Base-by-base conservation (phyloP, 371 early-diverging fungal species). In the Cokeromyces recurvatus region DNA sequence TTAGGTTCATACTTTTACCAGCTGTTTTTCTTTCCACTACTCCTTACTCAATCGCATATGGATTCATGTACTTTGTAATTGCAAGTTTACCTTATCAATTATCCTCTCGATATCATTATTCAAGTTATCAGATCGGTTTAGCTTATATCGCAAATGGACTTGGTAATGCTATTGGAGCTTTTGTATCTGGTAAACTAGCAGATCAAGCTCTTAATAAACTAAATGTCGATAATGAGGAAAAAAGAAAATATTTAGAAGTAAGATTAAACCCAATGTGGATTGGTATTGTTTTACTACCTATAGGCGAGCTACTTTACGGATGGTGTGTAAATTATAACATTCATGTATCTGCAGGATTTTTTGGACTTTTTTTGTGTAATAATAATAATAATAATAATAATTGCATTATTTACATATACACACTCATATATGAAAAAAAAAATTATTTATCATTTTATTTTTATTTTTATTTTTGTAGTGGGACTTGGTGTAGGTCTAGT, bases 11-110 rank as follows among this genome's bases (percentile, higher is more conserved):
- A 19, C 48, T 31, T 6, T 59, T 76, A 36, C 71, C 78, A 2
- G 61, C 60, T 2, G 77, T 83, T 8, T 32, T 75, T 12, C 37
- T 83, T 11, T 43, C 66, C 1, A 70, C 73, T 0, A 48, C 72
- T 2, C 79, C 79, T 22, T 73, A 75, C 20, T 73, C 77, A 10
- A 48, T 79, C 22, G 68, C 75, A 4, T 82, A 78, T 52, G 81
- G 70, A 8, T 68, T 71, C 35, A 71, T 71, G 68, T 73, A 73
- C 43, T 71, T 71, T 46, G 51, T 73, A 19, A 68, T 73, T 20
- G 51, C 71, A 0, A 67, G 60, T 32, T 29, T 73, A 29, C 68
- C 71, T 0, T 58, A 60, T 20, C 64, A 66, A 37, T 42, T 71
- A 1, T 48, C 40, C 2, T 31, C 32, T 12, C 53, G 59, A 10